Evolutionary conservation across 345 rosid species (phyloP).

Genomic region (Jatropha curcas): DNA sequence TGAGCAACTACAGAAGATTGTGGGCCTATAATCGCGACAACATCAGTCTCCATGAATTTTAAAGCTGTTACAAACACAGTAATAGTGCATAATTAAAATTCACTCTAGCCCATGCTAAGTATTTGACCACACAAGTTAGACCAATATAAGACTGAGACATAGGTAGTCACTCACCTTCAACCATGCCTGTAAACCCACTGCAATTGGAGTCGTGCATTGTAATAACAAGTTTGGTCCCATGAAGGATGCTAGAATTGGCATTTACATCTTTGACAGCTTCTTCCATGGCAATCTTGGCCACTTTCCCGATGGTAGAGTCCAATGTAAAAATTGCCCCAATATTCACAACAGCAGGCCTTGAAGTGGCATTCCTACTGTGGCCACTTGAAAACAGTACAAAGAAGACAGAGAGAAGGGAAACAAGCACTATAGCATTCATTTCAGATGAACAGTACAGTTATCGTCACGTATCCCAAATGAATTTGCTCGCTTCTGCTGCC

Average conservation of each 20-base stretch:
- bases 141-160: background rate
- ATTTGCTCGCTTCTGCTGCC: constrained; percentile 1
- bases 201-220: constrained; percentile 61
- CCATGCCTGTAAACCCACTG: constrained; percentile 87
- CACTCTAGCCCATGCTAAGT: constrained; percentile 5
- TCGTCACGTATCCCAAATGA: constrained; percentile 16
- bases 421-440: constrained; percentile 40
- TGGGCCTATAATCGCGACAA: constrained; percentile 79
- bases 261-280: constrained; percentile 94
- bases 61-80: constrained; percentile 52
- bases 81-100: background rate
- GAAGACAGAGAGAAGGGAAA: constrained; percentile 35
- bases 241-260: constrained; percentile 59
- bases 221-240: constrained; percentile 50
- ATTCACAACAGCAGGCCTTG: constrained; percentile 64
- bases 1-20: constrained; percentile 85
- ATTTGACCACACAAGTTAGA: constrained; percentile 15
- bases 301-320: constrained; percentile 70
- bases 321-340: constrained; percentile 72
- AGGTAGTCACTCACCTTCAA: constrained; percentile 59
- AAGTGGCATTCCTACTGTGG: constrained; percentile 39
- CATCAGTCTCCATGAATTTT: constrained; percentile 80
- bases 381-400: constrained; percentile 37
- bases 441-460: constrained; percentile 14
- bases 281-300: constrained; percentile 78